Base-by-base conservation (phyloP, 2,329 filamentous ascomycete species). In the Dactylonectria estremocensis region DNA sequence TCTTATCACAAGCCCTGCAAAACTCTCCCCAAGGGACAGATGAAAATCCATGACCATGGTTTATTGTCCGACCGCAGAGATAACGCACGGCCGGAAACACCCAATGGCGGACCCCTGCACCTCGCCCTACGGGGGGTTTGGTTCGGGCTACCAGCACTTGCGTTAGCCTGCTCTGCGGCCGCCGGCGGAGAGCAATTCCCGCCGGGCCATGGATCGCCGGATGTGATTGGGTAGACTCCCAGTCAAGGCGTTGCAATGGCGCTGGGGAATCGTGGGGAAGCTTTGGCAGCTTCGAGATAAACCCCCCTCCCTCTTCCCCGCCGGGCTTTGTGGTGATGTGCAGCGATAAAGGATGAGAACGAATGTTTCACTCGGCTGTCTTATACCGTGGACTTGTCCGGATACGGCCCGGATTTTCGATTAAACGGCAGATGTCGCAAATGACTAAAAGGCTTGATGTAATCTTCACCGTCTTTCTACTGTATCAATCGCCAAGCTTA, bases 201-300 rank as follows among this genome's bases (percentile, higher is more conserved):
- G 50, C 9, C 50, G 50, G 50, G 40, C 50, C 9, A 35, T 52
- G 49, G 24, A 35, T 52, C 24, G 24, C 33, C 33, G 49, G 24
- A 33, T 52, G 24, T 43, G n/a, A 43, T 31, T 31, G 33, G 28
- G 35, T 53, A 35, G 28, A 28, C 31, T 1, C 28, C n/a, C n/a
- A n/a, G n/a, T 28, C 24, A 28, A 28, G 24, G 24, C 50, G 50
- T 37, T n/a, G 50, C 31, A 35, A 22, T 22, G 50, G 50, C 50
- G 50, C 50, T 53, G 50, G 11, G 50, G n/a, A 4, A 53, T 53
- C 50, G 50, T 53, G 50, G 50, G 50, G 50, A 53, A 37, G 31
- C 18, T 14, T n/a, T 14, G 40, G 14, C 40, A n/a, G 2, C 2
- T 16, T 5, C 13, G 37, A 13, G 37, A 40, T 40, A 43, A 4